phyloP scores from a whole-genome alignment of 2,329 filamentous ascomycete genomes.

The Epicoccum sorghinum region DNA sequence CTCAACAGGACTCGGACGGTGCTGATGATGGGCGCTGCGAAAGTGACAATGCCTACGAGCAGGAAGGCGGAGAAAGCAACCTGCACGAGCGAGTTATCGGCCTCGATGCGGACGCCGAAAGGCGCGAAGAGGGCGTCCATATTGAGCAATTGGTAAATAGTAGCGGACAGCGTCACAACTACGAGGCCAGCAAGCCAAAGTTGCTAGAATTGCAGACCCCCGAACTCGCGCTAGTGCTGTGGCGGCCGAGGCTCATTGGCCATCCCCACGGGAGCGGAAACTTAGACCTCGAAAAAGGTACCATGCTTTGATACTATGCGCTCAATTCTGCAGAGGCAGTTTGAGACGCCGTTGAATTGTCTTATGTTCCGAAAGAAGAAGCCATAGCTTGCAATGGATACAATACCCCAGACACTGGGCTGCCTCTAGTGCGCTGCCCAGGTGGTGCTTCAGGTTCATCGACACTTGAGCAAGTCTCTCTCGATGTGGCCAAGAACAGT shows the following conservation, averaged over 20 bases:
- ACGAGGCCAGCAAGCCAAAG: not conserved
- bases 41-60: constrained; percentile 38
- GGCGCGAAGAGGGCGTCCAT: constrained; percentile 18
- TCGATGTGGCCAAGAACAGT: too few species aligned
- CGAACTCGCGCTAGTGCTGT: constrained; percentile 8
- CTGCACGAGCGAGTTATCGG: constrained; percentile 35
- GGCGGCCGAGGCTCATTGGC: constrained; percentile 15
- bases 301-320: too few species aligned
- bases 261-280: not conserved
- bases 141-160: not conserved
- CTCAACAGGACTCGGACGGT: constrained; percentile 56
- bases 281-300: too few species aligned
- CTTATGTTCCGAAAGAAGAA: too few species aligned
- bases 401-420: too few species aligned
- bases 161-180: not conserved
- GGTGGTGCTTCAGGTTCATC: too few species aligned
- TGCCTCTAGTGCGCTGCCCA: too few species aligned
- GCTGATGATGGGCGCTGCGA: constrained; percentile 50
- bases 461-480: too few species aligned
- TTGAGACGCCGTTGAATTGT: too few species aligned
- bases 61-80: constrained; percentile 37
- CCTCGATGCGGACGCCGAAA: constrained; percentile 43
- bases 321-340: too few species aligned
- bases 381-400: too few species aligned
- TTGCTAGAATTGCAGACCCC: constrained; percentile 8